Percentiles rank a stretch among this genome's conserved stretches.
Evolutionary conservation across 176 grass and related monocot species (phyloP).

Genomic region (Triticum urartu): DNA sequence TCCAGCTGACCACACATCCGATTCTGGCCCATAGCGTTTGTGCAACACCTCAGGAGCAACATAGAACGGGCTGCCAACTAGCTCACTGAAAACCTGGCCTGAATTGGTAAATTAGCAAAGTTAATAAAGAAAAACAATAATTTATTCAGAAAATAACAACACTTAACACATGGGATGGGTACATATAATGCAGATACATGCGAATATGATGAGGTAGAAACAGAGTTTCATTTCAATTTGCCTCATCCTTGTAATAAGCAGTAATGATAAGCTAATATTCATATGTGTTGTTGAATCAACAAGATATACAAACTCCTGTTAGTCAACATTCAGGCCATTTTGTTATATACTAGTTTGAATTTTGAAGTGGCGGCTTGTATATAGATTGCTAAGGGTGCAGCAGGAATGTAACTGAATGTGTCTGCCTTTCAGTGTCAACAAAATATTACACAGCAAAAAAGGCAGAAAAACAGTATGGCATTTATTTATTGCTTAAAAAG

Average conservation of each 20-base stretch:
- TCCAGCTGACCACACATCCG: slow-evolving; percentile 85
- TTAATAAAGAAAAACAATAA: neutral
- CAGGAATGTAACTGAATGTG: neutral
- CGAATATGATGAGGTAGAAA: neutral
- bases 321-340: neutral
- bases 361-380: neutral
- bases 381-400: neutral
- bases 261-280: neutral
- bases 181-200: neutral
- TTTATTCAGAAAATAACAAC: neutral
- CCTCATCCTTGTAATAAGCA: neutral
- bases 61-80: slow-evolving; percentile 90
- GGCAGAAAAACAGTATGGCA: neutral
- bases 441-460: neutral
- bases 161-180: neutral
- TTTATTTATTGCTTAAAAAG: neutral
- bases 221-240: neutral
- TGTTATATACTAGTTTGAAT: neutral
- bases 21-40: slow-evolving; percentile 84
- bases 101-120: slow-evolving; percentile 10
- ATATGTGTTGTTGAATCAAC: neutral
- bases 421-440: neutral
- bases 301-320: neutral
- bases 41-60: slow-evolving; percentile 83
- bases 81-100: slow-evolving; percentile 79